Conservation (phyloP, 2,329 filamentous ascomycete genomes). For the Penicillium brasilianum region DNA sequence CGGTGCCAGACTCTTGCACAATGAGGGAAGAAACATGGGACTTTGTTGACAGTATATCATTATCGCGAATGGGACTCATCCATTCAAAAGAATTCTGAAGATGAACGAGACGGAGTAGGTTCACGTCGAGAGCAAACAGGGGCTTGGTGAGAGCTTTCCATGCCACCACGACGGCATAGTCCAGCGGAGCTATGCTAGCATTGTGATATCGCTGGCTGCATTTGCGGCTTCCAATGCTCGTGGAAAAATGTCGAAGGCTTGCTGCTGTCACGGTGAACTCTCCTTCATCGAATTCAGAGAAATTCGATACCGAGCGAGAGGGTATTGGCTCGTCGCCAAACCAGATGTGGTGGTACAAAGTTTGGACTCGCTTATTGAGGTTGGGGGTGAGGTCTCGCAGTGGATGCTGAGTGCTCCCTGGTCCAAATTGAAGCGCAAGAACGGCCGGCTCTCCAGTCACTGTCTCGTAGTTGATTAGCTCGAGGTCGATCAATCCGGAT, state of each 20-base stretch:
- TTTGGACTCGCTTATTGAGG: conserved; percentile 94
- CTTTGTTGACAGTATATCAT: background rate
- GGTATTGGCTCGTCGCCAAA: conserved; percentile 81
- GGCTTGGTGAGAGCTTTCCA: conserved; percentile 11
- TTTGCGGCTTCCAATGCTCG: conserved; percentile 8
- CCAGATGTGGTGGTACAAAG: conserved; percentile 97
- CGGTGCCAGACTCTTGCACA: conserved; percentile 7
- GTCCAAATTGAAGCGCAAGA: conserved; percentile 81
- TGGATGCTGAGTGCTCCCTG: conserved; percentile 83
- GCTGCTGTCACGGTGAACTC: conserved; percentile 22
- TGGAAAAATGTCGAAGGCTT: conserved; percentile 1
- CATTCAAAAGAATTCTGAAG: conserved; percentile 1
- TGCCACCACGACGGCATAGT: conserved; percentile 10
- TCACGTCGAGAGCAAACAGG: conserved; percentile 5
- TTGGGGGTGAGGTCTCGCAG: conserved; percentile 79
- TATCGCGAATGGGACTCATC: background rate
- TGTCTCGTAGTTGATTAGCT: conserved; percentile 49
- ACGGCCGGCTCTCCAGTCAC: conserved; percentile 70
- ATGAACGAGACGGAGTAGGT: conserved; percentile 8
- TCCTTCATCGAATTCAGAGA: conserved; percentile 78
- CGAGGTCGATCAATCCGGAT: conserved; percentile 1
- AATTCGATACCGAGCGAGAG: conserved; percentile 63
- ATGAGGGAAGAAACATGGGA: conserved; percentile 1
- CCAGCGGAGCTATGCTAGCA: conserved; percentile 4
- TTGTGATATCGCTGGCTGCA: conserved; percentile 1